Evolutionary conservation across 2,329 filamentous ascomycete genomes (phyloP), one percentile per base, ranked within the genome.

Genomic region (Epichloe gansuensis): DNA sequence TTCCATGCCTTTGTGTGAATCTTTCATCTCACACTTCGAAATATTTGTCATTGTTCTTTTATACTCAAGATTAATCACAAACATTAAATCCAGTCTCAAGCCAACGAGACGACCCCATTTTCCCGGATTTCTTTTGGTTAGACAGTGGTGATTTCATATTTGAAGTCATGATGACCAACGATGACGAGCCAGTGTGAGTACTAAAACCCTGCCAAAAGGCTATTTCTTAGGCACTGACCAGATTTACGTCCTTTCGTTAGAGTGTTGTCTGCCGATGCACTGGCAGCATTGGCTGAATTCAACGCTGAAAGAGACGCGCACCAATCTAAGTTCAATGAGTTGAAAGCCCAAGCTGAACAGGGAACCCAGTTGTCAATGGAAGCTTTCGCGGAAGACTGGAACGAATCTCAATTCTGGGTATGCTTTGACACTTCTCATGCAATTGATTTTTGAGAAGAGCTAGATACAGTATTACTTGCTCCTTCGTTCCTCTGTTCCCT

Each of bases 391-490:
- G 88, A 91, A 67, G 84, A 91, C 66, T 93, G 88, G 88, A 88
- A 91, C 62, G 79, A 85, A 62, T 85, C 80, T 56, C 87, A 91
- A 68, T 93, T 93, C 62, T 93, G 88, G 87, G 83, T 87, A 72
- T 41, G 74, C 28, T 1, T 11, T 31, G 1, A 31, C 28, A 31
- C 28, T 31, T 31, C 28, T 31, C 28, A 31, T 9, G 8, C 28
- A 8, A 9, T 31, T 31, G 8, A 4, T 31, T 31, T 4, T 31
- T 1, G 3, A 31, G 28, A 31, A 8, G 28, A 9, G 28, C 28
- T 31, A 31, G 28, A 31, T 31, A 31, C 8, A 31, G 8, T 9
- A 8, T 4, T 4, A 31, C 28, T 31, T 31, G 28, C 8, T 31
- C 28, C 28, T 31, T 31, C 28, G 8, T 8, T 9, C 28, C 28